Evolutionary conservation across 1,284 basidiomycete species (phyloP), one percentile per base, ranked within the genome.

Genomic region (Rhodotorula glutinis): DNA sequence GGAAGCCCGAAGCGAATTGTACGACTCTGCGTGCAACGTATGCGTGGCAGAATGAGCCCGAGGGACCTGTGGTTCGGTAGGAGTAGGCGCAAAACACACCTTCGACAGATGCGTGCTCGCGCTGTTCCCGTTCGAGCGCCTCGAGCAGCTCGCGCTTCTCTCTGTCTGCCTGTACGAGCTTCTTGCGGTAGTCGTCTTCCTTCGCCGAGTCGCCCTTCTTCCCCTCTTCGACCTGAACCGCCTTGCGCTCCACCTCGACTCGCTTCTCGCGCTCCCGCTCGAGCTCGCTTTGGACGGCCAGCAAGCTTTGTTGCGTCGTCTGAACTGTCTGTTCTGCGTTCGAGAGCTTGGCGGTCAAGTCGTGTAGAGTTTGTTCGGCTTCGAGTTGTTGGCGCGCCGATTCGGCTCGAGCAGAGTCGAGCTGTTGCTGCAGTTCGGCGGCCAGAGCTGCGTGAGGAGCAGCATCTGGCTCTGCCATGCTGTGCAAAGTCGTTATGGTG

Each of bases 61-160:
- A 38, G 33, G 33, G 11, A n/a, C n/a, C n/a, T n/a, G n/a, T n/a
- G n/a, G n/a, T n/a, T n/a, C n/a, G n/a, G n/a, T n/a, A n/a, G n/a
- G n/a, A n/a, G n/a, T n/a, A n/a, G n/a, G n/a, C n/a, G n/a, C n/a
- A n/a, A n/a, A n/a, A 55, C 55, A 19, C 21, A 58, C 59, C 65
- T 29, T 63, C 62, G 29, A 60, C 53, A 40, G 53, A 40, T 44
- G 68, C 54, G 49, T 72, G 67, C 47, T 67, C 52, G 27, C 60
- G 87, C 87, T 73, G 90, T 71, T 91, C 89, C 60, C 88, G 83
- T 76, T 85, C 88, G 16, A 91, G 84, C 30, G 89, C 86, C 47
- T 82, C 83, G 47, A 92, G 81, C 58, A 91, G 82, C 69, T 90
- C 88, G 38, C 88, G 84, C 77, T 91, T 91, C 80, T 91, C 90